Base-by-base conservation (phyloP, 306 rosid species). In the Castanopsis chinensis region DNA sequence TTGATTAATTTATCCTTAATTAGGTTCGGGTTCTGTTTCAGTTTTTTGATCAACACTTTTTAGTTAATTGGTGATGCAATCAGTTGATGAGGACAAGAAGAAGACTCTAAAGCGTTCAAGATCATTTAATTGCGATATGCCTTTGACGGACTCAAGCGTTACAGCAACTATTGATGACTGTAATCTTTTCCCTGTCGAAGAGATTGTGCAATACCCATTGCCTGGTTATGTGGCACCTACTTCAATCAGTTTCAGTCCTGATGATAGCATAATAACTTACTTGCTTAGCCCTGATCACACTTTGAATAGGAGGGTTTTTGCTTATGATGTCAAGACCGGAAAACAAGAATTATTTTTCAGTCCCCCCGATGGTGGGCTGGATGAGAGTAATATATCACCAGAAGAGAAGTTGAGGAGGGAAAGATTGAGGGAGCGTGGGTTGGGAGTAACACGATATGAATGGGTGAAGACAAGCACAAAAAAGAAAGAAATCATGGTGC, bases 341-440 rank as follows among this genome's bases (percentile, higher is more conserved):
- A 83, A 76, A 77, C 91, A 89, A 80, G 92, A 91, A 51, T 69
- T 90, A 87, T 65, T 91, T 73, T 95, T 95, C 61, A 88, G 98
- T 64, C 97, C 99, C 51, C 97, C 92, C 0, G 93, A 90, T 76
- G 99, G 97, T 5, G 99, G 98, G 73, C 87, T 91, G n/a, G 98
- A 91, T 45, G 98, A 95, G 85, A 88, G 92, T 72, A 92, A 92
- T 78, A 89, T 93, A 77, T 89, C 99, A 32, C 87, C 93, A 0
- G 98, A 95, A 81, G 98, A 93, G 86, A 93, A 93, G 83, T 78
- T 93, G 86, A 89, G 99, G 92, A 88, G 98, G 87, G 99, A 95
- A 88, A 93, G 99, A 86, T 83, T 86, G 89, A 89, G 97, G 86
- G 99, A 93, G 83, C 94, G 98, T 0, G 98, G 99, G 75, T 83